These are phyloP conservation scores for Bruguiera parviflora DNA, from an alignment of 345 rosid species.

Conservation along the genomic window DNA sequence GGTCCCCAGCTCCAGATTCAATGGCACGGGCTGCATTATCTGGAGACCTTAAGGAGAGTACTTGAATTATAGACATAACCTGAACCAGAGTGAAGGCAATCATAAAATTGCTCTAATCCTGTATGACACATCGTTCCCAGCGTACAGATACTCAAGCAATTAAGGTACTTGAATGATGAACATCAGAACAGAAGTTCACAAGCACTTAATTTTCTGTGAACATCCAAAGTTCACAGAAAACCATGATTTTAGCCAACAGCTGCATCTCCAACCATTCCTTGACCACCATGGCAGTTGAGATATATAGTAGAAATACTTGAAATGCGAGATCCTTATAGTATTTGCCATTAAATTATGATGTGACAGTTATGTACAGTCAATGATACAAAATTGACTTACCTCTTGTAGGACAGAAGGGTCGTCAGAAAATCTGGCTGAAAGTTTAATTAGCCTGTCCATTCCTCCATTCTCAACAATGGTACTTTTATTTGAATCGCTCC, in stretches of 20 bases:
- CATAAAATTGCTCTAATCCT: not conserved
- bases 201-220: not conserved
- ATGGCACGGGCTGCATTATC: conserved; percentile 77
- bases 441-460: conserved; percentile 58
- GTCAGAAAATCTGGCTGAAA: conserved; percentile 66
- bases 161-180: not conserved
- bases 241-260: not conserved
- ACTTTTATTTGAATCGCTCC: conserved; percentile 85
- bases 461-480: conserved; percentile 75
- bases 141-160: no score
- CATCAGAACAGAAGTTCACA: not conserved
- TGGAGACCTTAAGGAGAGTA: conserved; percentile 83
- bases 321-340: not conserved
- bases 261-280: not conserved
- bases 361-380: not conserved
- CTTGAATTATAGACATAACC: conserved; percentile 74
- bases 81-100: conserved; percentile 15
- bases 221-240: not conserved
- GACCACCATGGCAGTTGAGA: not conserved
- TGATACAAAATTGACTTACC: conserved; percentile 34
- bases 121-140: no score
- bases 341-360: not conserved
- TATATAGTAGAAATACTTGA: not conserved
- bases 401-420: conserved; percentile 83
- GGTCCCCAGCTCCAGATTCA: conserved; percentile 94